Evolutionary conservation across 495 filamentous ascomycete species (phyloP).

Genomic region (Hyaloscypha bicolor): DNA sequence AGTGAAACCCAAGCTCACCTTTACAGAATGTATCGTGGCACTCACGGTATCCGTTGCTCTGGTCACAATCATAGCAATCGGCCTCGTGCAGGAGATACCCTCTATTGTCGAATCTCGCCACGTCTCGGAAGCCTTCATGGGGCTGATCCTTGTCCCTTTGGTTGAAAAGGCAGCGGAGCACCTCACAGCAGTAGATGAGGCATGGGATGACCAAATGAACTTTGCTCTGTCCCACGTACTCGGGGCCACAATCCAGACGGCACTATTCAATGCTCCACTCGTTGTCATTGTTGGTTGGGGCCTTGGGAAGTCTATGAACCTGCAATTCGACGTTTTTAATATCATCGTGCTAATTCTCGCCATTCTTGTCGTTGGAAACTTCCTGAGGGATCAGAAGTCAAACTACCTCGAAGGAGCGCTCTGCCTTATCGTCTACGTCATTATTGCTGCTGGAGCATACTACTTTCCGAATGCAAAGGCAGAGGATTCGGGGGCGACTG

Average conservation of each 20-base stretch:
- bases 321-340: constrained; percentile 90
- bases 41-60: constrained; percentile 67
- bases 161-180: constrained; percentile 94
- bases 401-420: constrained; percentile 81
- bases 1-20: constrained; percentile 69
- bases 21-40: constrained; percentile 72
- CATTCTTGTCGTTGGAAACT: constrained; percentile 84
- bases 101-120: constrained; percentile 59
- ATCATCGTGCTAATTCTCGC: constrained; percentile 83
- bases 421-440: constrained; percentile 70
- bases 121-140: constrained; percentile 79
- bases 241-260: constrained; percentile 86
- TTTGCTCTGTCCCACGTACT: constrained; percentile 90
- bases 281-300: constrained; percentile 87
- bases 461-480: constrained; percentile 51
- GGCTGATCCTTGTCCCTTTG: constrained; percentile 76
- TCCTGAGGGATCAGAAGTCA: constrained; percentile 75
- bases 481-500: background rate
- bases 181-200: constrained; percentile 87
- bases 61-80: constrained; percentile 79
- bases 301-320: constrained; percentile 66
- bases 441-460: constrained; percentile 63
- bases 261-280: constrained; percentile 83
- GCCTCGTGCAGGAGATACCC: constrained; percentile 80
- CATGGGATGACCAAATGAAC: constrained; percentile 85